phyloP scores from a whole-genome alignment of 495 filamentous ascomycete species.

The Alectoria sarmentosa region DNA sequence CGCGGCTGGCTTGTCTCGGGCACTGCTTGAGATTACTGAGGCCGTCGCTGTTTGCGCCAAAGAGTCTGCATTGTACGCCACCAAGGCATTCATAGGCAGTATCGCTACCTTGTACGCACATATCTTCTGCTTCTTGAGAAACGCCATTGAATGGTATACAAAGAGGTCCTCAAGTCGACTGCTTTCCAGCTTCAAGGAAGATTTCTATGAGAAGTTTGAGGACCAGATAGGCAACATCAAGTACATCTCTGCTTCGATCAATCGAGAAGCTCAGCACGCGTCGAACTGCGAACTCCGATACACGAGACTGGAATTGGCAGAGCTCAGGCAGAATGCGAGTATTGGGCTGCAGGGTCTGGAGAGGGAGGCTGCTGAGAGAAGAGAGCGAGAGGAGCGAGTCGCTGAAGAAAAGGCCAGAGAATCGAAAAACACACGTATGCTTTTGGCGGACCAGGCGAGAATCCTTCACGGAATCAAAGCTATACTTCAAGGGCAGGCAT shows the following conservation, averaged over 20 bases:
- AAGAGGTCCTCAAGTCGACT: conserved; percentile 37
- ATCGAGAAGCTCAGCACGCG: conserved; percentile 13
- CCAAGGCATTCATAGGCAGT: conserved; percentile 26
- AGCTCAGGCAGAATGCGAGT: conserved; percentile 24
- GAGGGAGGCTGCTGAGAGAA: conserved; percentile 3
- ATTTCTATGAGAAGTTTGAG: conserved; percentile 39
- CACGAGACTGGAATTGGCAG: conserved; percentile 24
- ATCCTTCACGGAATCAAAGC: neutral
- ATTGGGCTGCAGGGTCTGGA: conserved; percentile 1
- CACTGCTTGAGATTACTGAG: conserved; percentile 39
- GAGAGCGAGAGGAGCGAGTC: neutral
- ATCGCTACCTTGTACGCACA: conserved; percentile 40
- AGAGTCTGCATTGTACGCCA: conserved; percentile 22
- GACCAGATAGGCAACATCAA: conserved; percentile 33
- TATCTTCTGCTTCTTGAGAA: conserved; percentile 41
- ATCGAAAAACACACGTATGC: neutral
- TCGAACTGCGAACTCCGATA: conserved; percentile 19
- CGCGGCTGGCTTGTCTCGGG: conserved; percentile 38
- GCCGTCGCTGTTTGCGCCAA: conserved; percentile 29
- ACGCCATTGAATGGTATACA: conserved; percentile 45
- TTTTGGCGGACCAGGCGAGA: neutral
- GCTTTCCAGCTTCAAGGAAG: conserved; percentile 41
- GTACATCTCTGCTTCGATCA: conserved; percentile 31
- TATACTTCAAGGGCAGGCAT: neutral
- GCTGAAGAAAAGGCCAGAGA: neutral